Conservation (phyloP, 2,329 filamentous ascomycete species). For the Waltergamsia citrina region DNA sequence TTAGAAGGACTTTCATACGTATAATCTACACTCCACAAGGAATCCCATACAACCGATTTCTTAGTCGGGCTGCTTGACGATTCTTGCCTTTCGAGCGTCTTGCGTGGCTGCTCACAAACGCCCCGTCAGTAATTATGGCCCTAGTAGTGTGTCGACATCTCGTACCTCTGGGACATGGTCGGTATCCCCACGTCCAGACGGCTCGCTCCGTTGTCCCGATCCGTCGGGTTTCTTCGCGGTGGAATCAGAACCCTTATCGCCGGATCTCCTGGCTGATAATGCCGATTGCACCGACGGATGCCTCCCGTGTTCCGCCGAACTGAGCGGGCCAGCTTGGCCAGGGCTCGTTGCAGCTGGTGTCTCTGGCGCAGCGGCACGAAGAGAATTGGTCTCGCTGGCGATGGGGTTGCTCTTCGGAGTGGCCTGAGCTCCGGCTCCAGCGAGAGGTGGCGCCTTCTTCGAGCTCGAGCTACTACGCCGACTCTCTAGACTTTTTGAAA, state of each 20-base stretch:
- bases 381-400: slow-evolving; percentile 49
- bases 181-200: slow-evolving; percentile 11
- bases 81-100: slow-evolving; percentile 26
- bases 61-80: slow-evolving; percentile 29
- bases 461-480: slow-evolving; percentile 81
- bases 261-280: not conserved
- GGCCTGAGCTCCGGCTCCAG: slow-evolving; percentile 28
- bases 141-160: slow-evolving; percentile 40
- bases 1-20: slow-evolving; percentile 36
- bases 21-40: slow-evolving; percentile 51
- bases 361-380: slow-evolving; percentile 37
- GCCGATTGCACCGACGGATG: not conserved
- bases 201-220: slow-evolving; percentile 17
- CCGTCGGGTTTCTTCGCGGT: slow-evolving; percentile 5
- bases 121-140: slow-evolving; percentile 28
- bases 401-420: slow-evolving; percentile 39
- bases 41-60: slow-evolving; percentile 51
- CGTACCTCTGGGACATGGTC: slow-evolving; percentile 40
- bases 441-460: slow-evolving; percentile 60
- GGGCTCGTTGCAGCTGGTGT: slow-evolving; percentile 30
- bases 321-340: slow-evolving; percentile 19
- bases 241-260: not conserved
- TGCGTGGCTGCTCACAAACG: slow-evolving; percentile 14
- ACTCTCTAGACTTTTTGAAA: slow-evolving; percentile 84
- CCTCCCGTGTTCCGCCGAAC: slow-evolving; percentile 6